A percentile compares a stretch with the other conserved stretches of the same genome.
Evolutionary conservation across 2,329 filamentous ascomycete species (phyloP).

Genomic region (Paraconiothyrium sp.): DNA sequence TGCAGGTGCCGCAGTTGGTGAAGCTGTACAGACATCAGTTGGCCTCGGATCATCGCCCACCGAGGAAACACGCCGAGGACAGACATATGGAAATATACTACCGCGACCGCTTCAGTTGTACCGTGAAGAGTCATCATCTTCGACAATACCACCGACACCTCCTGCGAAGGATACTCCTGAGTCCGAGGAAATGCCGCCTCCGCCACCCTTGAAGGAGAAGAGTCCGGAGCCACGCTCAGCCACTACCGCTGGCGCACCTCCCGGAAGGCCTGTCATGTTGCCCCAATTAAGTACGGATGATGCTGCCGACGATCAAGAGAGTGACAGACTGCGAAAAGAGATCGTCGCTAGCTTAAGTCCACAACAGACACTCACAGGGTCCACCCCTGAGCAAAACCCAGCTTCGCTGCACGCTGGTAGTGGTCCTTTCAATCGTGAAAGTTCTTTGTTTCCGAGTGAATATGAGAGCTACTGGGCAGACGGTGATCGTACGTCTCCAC

Average conservation of each 20-base stretch:
- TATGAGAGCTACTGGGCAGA: conserved; percentile 74
- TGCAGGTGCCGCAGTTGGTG: conserved; percentile 59
- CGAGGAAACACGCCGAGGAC: conserved; percentile 18
- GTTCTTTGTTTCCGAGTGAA: conserved; percentile 70
- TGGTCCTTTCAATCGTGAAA: conserved; percentile 59
- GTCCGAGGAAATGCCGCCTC: conserved; percentile 41
- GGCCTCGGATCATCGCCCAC: conserved; percentile 41
- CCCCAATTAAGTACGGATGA: conserved; percentile 60
- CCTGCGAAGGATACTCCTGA: conserved; percentile 55
- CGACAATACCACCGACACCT: conserved; percentile 56
- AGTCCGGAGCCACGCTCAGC: conserved; percentile 25
- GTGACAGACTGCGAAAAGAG: conserved; percentile 75
- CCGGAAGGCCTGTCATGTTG: conserved; percentile 38
- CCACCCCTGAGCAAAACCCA: conserved; percentile 29
- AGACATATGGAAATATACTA: conserved; percentile 47
- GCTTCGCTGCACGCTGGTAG: conserved; percentile 38
- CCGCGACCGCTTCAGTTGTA: conserved; percentile 51
- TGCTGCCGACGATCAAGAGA: conserved; percentile 70
- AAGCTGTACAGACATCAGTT: conserved; percentile 54
- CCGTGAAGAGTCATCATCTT: conserved; percentile 46
- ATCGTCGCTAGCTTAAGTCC: conserved; percentile 73
- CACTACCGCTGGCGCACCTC: conserved; percentile 21
- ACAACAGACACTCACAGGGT: conserved; percentile 34
- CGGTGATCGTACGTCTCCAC: conserved; percentile 54
- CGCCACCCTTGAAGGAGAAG: conserved; percentile 52